These are phyloP conservation scores for Cutaneotrichosporon cutaneum DNA, from an alignment of 1,284 basidiomycete genomes.

Conservation along the genomic window DNA sequence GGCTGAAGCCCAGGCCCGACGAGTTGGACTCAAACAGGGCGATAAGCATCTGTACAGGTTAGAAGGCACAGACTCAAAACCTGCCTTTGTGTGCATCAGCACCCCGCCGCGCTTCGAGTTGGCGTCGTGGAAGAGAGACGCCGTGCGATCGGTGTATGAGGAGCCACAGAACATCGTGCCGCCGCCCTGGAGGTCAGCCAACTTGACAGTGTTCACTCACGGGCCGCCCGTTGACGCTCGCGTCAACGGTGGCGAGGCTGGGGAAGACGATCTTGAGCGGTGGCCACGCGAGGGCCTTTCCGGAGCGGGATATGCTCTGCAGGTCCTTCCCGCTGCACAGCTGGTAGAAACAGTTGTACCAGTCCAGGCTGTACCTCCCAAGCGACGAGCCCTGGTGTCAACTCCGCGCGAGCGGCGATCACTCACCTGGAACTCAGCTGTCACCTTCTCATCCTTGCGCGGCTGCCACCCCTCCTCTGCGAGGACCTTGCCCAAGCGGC, in stretches of 20 bases:
- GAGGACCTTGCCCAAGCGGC: conserved; percentile 41
- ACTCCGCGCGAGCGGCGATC: background rate
- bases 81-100: conserved; percentile 53
- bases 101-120: conserved; percentile 51
- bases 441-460: conserved; percentile 33
- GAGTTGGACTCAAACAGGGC: conserved; percentile 41
- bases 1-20: conserved; percentile 21
- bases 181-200: conserved; percentile 34
- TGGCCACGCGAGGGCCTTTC: conserved; percentile 36
- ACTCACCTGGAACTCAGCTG: conserved; percentile 50
- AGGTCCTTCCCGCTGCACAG: conserved; percentile 34
- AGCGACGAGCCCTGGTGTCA: conserved; percentile 46
- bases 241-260: conserved; percentile 42
- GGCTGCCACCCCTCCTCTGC: conserved; percentile 44
- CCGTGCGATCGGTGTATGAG: conserved; percentile 35
- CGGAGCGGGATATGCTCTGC: conserved; percentile 20
- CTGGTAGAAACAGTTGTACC: conserved; percentile 46
- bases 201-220: conserved; percentile 18
- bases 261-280: conserved; percentile 51
- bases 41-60: conserved; percentile 41
- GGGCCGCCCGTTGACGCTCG: conserved; percentile 31
- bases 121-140: conserved; percentile 43
- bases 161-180: conserved; percentile 50
- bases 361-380: conserved; percentile 43
- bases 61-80: conserved; percentile 13